Conservation (phyloP, 352 stramenopile species). For the Pythium biforme region DNA sequence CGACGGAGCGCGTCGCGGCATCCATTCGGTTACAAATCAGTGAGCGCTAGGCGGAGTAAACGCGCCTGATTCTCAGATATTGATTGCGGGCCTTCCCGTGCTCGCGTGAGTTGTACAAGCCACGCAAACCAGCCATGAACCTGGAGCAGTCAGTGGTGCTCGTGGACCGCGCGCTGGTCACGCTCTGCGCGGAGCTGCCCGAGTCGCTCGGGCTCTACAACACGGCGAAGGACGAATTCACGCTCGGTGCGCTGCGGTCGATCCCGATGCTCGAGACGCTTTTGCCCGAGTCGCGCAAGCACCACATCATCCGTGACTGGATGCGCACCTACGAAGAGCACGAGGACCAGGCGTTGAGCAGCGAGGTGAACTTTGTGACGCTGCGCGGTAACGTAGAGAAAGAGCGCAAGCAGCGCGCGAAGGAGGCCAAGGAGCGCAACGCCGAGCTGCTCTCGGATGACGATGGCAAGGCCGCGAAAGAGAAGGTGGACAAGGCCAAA, state of each 20-base stretch:
- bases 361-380: constrained; percentile 58
- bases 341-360: constrained; percentile 49
- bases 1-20: too few species aligned
- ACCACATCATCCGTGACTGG: constrained; percentile 69
- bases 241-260: constrained; percentile 48
- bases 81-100: neutral
- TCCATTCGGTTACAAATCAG: neutral
- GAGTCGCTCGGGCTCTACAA: constrained; percentile 79
- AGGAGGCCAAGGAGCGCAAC: constrained; percentile 44
- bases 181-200: constrained; percentile 70
- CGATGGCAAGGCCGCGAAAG: constrained; percentile 12
- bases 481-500: constrained; percentile 22
- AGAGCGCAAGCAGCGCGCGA: constrained; percentile 48
- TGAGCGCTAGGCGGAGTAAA: neutral
- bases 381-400: constrained; percentile 42
- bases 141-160: constrained; percentile 67
- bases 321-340: constrained; percentile 60
- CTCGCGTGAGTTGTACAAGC: neutral
- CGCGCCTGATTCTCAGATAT: neutral
- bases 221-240: constrained; percentile 67
- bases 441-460: constrained; percentile 34
- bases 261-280: constrained; percentile 59
- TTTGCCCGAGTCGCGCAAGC: constrained; percentile 54
- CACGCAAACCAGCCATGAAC: constrained; percentile 39
- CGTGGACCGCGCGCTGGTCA: constrained; percentile 77